Conservation (phyloP, 2,329 filamentous ascomycete genomes). For the Penicillium sp. region DNA sequence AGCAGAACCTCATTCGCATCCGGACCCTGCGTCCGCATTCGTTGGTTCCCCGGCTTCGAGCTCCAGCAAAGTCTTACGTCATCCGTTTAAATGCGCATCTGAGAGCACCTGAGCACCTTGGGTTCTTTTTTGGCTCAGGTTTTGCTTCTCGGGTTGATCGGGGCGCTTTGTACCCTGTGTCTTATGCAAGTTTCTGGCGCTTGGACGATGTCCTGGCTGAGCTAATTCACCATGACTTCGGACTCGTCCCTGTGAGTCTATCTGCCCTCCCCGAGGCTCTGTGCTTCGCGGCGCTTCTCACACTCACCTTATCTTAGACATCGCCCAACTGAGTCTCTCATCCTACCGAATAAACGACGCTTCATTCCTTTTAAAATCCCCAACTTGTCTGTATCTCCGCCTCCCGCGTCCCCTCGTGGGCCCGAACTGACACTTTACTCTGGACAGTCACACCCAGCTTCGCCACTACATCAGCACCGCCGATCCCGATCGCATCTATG, state of each 20-base stretch:
- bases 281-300: slow-evolving; percentile 3
- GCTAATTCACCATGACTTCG: slow-evolving; percentile 41
- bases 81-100: slow-evolving; percentile 28
- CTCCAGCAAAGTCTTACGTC: slow-evolving; percentile 35
- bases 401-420: slow-evolving; percentile 14
- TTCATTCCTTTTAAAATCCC: slow-evolving; percentile 67
- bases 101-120: slow-evolving; percentile 5
- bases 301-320: slow-evolving; percentile 47
- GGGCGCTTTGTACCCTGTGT: slow-evolving; percentile 10
- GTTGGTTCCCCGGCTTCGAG: slow-evolving; percentile 32
- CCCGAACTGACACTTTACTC: slow-evolving; percentile 10
- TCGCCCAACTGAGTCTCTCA: slow-evolving; percentile 64
- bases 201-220: slow-evolving; percentile 35
- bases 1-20: background rate
- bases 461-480: slow-evolving; percentile 85
- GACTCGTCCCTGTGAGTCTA: slow-evolving; percentile 35
- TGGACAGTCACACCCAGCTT: slow-evolving; percentile 52
- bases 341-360: slow-evolving; percentile 59
- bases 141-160: slow-evolving; percentile 1
- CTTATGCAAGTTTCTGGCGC: slow-evolving; percentile 7
- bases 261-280: slow-evolving; percentile 3
- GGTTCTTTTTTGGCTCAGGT: slow-evolving; percentile 3
- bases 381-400: slow-evolving; percentile 55
- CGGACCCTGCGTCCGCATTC: slow-evolving; percentile 18
- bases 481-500: slow-evolving; percentile 75